Conservation (phyloP, 495 filamentous ascomycete species). For the Cercophora samala region DNA sequence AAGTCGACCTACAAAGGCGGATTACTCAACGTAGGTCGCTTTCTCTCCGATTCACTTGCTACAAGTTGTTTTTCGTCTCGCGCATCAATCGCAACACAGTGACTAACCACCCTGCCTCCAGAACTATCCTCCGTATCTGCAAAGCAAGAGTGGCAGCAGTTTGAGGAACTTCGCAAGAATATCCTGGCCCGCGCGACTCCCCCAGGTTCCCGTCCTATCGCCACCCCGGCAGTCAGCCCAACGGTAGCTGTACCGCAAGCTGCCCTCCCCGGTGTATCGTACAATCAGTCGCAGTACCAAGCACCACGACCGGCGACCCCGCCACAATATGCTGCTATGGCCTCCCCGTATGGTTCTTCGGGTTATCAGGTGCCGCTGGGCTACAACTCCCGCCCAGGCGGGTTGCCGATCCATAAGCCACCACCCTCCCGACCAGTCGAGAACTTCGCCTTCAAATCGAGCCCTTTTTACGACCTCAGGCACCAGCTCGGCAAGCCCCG, state of each 20-base stretch:
- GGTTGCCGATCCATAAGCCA: not conserved
- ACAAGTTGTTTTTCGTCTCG: not conserved
- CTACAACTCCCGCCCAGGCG: not conserved
- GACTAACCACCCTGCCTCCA: not conserved
- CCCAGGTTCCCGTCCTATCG: not conserved
- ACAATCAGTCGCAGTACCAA: conserved; percentile 14
- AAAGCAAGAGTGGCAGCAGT: conserved; percentile 20
- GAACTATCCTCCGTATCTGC: not conserved
- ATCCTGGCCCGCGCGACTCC: conserved; percentile 12
- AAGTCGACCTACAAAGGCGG: conserved; percentile 71
- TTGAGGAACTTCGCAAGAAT: conserved; percentile 28
- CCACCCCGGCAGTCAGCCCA: not conserved
- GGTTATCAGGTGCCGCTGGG: not conserved
- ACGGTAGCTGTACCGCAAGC: not conserved
- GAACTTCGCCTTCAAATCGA: conserved; percentile 60
- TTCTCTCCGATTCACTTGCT: not conserved
- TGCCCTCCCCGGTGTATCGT: conserved; percentile 10
- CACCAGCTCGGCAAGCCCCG: conserved; percentile 61
- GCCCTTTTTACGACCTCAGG: conserved; percentile 70
- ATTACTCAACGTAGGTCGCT: conserved; percentile 61
- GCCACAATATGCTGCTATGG: conserved; percentile 20
- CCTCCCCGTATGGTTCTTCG: not conserved
- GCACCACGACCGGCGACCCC: not conserved
- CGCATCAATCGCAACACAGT: not conserved
- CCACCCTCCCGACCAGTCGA: not conserved